These are phyloP conservation scores for Penicillium sp. DNA, from an alignment of 2,329 filamentous ascomycete species.

Conservation along the genomic window DNA sequence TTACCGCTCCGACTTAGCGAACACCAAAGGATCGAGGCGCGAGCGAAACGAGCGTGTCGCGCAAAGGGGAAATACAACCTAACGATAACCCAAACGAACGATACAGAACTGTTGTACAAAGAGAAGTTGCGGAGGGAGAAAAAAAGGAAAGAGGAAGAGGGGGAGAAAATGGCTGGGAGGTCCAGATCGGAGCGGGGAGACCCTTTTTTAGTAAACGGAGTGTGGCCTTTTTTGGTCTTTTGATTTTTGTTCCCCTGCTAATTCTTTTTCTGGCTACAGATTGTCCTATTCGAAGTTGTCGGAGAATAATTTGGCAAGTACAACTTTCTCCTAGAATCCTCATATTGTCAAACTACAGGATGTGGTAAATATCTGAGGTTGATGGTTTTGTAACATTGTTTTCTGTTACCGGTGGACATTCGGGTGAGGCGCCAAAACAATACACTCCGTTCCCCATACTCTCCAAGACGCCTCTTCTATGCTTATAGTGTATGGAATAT, in stretches of 20 bases:
- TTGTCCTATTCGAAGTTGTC: neutral
- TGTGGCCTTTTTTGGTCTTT: constrained; percentile 4
- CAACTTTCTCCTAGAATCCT: neutral
- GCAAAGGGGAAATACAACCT: constrained; percentile 21
- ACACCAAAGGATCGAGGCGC: constrained; percentile 8
- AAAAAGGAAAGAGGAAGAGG: constrained; percentile 17
- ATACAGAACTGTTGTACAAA: constrained; percentile 27
- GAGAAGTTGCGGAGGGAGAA: constrained; percentile 17
- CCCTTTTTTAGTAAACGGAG: constrained; percentile 9
- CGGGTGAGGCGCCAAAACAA: constrained; percentile 1
- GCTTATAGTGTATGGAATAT: neutral
- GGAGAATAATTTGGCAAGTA: neutral
- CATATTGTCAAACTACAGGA: neutral
- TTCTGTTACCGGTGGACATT: neutral
- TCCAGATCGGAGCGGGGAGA: constrained; percentile 22
- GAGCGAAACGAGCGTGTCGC: constrained; percentile 27
- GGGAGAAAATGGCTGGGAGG: constrained; percentile 24
- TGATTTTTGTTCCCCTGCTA: neutral
- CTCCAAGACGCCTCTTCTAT: neutral
- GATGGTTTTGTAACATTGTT: neutral
- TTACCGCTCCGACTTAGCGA: constrained; percentile 24
- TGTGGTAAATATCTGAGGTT: neutral
- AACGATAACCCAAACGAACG: constrained; percentile 20
- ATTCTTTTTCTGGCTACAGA: neutral
- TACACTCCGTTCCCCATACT: neutral